Percentiles rank a stretch among this genome's conserved stretches.
Conservation (phyloP, 805 yeast species). For the Monosporozyma unispora region DNA sequence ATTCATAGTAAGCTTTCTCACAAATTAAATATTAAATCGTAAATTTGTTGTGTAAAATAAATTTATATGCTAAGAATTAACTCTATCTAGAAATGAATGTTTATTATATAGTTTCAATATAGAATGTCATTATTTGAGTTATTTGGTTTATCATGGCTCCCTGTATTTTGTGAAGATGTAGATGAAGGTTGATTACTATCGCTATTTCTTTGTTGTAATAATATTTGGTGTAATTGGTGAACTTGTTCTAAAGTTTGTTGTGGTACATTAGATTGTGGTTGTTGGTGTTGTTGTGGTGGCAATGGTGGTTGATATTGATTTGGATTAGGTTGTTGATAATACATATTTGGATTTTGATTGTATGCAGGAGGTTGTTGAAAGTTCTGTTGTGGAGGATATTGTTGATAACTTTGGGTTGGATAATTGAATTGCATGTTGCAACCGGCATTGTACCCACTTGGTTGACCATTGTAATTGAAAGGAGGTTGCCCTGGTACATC, state of each 20-base stretch:
- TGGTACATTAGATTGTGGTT: neutral
- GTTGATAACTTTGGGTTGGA: constrained; percentile 8
- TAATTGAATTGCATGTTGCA: constrained; percentile 8
- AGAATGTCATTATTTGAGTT: neutral
- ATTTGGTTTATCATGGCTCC: constrained; percentile 9
- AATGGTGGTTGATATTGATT: constrained; percentile 10
- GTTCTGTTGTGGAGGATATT: constrained; percentile 12
- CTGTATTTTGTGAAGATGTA: neutral
- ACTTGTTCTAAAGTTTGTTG: constrained; percentile 17
- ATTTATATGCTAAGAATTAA: neutral
- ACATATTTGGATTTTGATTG: constrained; percentile 7
- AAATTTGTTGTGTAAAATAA: neutral
- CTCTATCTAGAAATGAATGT: neutral
- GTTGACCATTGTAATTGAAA: constrained; percentile 2
- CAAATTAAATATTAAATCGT: neutral
- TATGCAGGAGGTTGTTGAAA: constrained; percentile 7
- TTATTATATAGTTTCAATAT: neutral
- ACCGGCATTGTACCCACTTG: neutral
- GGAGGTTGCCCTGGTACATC: neutral
- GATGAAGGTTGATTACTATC: neutral
- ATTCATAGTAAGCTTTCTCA: too few relatives aligned
- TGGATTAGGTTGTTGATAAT: constrained; percentile 5
- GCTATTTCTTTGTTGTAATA: constrained; percentile 15
- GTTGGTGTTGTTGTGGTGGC: neutral
- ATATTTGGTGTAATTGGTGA: constrained; percentile 19